Base-by-base conservation (phyloP, 73 alveolate species). In the Paramecium tetraurelia region DNA sequence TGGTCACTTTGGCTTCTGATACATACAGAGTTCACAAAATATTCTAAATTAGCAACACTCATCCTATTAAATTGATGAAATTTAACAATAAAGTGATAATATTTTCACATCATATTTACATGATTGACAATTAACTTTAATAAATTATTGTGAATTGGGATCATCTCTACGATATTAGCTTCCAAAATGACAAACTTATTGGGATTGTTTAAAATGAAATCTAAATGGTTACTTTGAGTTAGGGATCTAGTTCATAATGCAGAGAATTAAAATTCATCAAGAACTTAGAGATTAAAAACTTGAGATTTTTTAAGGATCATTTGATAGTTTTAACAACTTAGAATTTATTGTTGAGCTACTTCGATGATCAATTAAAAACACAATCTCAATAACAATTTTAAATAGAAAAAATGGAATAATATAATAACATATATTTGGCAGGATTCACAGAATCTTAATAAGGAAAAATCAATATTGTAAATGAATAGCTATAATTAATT, bases 231-330 rank as follows among this genome's bases (percentile, higher is more conserved):
- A 68, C 40, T 68, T 68, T 68, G 46, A 68, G 84, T 24, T 31
- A 68, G 27, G 84, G 84, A 68, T 68, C 84, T 0, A 68, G 84
- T 68, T 68, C 84, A 68, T 68, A 68, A 68, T 68, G 84, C 27
- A 27, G 46, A 68, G 84, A 68, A 24, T 68, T 68, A 16, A 68
- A 68, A 33, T 68, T 31, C 11, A 68, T 68, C 1, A 27, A 68
- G 29, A 68, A 68, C 27, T 14, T 31, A 68, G 46, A 31, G 7
- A 33, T 68, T 11, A 33, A 31, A 22, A 33, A 12, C 27, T 27
- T 33, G 40, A 68, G 84, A 68, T 68, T 68, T 12, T 68, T 68
- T 24, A 68, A 33, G 10, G 84, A 68, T 68, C 84, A 68, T 68
- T 68, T 68, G 27, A 68, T 68, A 24, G 50, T 68, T 14, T 33